Evolutionary conservation across 352 stramenopile species (phyloP).

Genomic region (Phytopythium helicoides): DNA sequence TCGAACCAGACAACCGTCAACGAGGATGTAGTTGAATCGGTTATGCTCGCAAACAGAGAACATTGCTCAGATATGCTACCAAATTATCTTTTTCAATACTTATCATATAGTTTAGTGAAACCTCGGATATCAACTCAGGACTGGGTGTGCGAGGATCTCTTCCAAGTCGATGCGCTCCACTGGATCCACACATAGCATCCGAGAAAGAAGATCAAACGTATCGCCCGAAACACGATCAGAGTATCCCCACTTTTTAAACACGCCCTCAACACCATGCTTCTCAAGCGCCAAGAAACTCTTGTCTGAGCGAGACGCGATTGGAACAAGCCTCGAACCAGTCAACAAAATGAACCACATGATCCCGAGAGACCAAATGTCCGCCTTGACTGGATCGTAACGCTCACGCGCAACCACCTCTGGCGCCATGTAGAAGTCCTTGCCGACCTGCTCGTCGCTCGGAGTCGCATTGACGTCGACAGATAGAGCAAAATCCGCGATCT

Average conservation of each 20-base stretch:
- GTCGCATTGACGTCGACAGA: slow-evolving; percentile 15
- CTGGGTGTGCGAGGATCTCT: slow-evolving; percentile 6
- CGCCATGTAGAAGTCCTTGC: slow-evolving; percentile 49
- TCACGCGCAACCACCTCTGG: slow-evolving; percentile 29
- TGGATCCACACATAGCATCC: slow-evolving; percentile 26
- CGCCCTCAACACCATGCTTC: slow-evolving; percentile 30
- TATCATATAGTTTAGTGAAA: no score
- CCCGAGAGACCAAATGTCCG: slow-evolving; percentile 68
- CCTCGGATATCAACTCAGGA: no score
- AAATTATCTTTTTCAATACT: no score
- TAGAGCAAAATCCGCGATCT: slow-evolving; percentile 41
- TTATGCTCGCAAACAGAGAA: no score
- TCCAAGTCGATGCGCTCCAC: slow-evolving; percentile 11
- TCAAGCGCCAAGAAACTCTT: slow-evolving; percentile 24
- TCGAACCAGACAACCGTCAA: no score
- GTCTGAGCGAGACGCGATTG: slow-evolving; percentile 24
- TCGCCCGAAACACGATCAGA: slow-evolving; percentile 3
- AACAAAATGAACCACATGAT: slow-evolving; percentile 68
- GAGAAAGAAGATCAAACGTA: slow-evolving; percentile 16
- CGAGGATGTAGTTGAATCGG: no score
- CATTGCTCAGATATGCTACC: no score
- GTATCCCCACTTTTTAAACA: slow-evolving; percentile 39
- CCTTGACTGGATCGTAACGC: slow-evolving; percentile 33
- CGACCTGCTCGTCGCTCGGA: slow-evolving; percentile 9
- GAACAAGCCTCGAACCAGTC: slow-evolving; percentile 38